Conservation (phyloP, 2,329 filamentous ascomycete genomes). For the Colletotrichum tamarilloi region DNA sequence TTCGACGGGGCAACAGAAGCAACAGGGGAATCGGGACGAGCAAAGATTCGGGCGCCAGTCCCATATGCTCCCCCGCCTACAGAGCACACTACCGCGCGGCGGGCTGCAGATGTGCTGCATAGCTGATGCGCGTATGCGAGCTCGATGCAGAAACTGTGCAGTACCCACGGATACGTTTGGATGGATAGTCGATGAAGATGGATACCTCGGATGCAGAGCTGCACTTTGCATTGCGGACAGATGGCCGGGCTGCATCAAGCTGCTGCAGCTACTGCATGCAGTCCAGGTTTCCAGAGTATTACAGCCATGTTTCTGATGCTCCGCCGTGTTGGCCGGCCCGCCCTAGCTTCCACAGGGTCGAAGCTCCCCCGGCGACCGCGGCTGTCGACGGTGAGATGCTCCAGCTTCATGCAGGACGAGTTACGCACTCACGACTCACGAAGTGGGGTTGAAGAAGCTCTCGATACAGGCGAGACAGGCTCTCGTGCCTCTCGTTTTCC, state of each 20-base stretch:
- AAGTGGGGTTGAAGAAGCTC: constrained; percentile 14
- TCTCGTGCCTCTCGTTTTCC: constrained; percentile 10
- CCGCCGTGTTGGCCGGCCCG: constrained; percentile 21
- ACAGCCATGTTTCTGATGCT: constrained; percentile 31
- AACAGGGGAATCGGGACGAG: constrained; percentile 13
- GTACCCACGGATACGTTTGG: neutral
- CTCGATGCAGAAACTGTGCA: constrained; percentile 7
- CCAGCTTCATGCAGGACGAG: constrained; percentile 17
- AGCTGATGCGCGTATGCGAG: constrained; percentile 23
- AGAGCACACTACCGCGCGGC: neutral
- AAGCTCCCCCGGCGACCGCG: constrained; percentile 13
- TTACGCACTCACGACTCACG: neutral
- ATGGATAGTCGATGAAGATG: constrained; percentile 3
- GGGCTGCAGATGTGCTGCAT: constrained; percentile 27
- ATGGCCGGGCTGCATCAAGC: constrained; percentile 20
- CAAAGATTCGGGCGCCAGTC: neutral
- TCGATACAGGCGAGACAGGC: constrained; percentile 1
- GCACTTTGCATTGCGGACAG: constrained; percentile 24
- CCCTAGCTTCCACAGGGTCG: neutral
- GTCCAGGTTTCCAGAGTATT: neutral
- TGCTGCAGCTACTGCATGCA: constrained; percentile 17
- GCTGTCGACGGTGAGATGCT: constrained; percentile 12
- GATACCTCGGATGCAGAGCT: constrained; percentile 25
- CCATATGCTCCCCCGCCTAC: constrained; percentile 32
- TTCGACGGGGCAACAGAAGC: constrained; percentile 34